phyloP scores from a whole-genome alignment of 805 yeast genomes.

The Schizosaccharomyces cryophilus region DNA sequence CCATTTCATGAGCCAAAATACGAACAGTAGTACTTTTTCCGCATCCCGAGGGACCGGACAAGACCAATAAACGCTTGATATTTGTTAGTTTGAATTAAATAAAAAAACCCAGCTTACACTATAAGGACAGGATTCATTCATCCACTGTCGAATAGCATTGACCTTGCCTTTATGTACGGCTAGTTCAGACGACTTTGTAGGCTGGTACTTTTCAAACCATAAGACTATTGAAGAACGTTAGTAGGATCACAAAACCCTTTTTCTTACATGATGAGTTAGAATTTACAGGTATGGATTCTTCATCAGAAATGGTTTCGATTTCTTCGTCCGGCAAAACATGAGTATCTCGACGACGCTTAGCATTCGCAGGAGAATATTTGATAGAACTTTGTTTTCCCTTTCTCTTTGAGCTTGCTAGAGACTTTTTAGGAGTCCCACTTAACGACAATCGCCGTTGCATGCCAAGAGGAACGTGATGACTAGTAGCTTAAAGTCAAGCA shows the following conservation, averaged over 20 bases:
- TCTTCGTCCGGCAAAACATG: neutral
- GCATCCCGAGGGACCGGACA: conserved; percentile 1
- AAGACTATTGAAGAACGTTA: neutral
- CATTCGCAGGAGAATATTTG: neutral
- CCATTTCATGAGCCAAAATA: neutral
- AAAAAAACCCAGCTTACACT: neutral
- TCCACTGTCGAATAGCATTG: neutral
- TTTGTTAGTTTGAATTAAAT: neutral
- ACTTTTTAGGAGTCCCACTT: neutral
- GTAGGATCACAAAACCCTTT: no score
- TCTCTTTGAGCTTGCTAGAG: neutral
- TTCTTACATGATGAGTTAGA: neutral
- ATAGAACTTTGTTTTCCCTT: neutral
- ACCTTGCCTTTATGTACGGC: conserved; percentile 1
- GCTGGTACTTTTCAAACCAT: neutral
- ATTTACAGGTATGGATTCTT: neutral
- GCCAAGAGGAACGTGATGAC: neutral
- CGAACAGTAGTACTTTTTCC: neutral
- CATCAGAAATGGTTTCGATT: neutral
- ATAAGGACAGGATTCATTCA: neutral
- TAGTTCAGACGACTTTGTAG: neutral
- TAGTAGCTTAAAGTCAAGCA: no score
- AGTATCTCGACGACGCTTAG: neutral
- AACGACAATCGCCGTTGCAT: neutral
- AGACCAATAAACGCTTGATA: neutral